Evolutionary conservation across 176 grass and related monocot genomes (phyloP).

Genomic region (Eleusine indica): DNA sequence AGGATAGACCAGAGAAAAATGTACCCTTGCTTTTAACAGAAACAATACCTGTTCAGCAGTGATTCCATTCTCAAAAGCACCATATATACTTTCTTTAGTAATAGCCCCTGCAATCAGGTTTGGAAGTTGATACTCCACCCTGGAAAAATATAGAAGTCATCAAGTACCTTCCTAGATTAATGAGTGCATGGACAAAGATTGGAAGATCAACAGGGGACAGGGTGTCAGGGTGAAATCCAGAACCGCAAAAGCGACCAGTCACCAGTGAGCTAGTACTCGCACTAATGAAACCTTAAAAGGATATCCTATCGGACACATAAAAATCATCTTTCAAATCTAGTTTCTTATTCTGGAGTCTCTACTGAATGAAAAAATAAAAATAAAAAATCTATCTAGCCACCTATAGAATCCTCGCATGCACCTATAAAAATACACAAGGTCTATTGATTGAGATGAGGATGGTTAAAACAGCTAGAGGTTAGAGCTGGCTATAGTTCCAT

Average conservation of each 20-base stretch:
- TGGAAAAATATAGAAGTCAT: constrained; percentile 23
- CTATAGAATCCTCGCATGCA: background rate
- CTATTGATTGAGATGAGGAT: background rate
- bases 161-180: background rate
- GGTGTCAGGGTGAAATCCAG: constrained; percentile 10
- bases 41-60: constrained; percentile 78
- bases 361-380: background rate
- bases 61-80: constrained; percentile 93
- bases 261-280: constrained; percentile 4
- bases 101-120: constrained; percentile 91
- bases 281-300: constrained; percentile 14
- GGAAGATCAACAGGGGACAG: background rate
- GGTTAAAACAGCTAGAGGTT: constrained; percentile 19
- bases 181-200: constrained; percentile 21
- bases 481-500: background rate
- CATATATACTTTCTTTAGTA: constrained; percentile 94
- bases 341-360: background rate
- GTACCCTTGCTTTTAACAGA: constrained; percentile 18
- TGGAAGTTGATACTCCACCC: constrained; percentile 94
- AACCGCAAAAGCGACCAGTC: background rate
- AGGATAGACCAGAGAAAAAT: background rate
- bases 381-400: background rate
- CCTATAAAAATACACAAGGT: background rate
- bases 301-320: constrained; percentile 8
- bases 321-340: background rate